These are phyloP conservation scores for Platanus orientalis DNA, from an alignment of 164 flowering plant genomes.

Conservation along the genomic window DNA sequence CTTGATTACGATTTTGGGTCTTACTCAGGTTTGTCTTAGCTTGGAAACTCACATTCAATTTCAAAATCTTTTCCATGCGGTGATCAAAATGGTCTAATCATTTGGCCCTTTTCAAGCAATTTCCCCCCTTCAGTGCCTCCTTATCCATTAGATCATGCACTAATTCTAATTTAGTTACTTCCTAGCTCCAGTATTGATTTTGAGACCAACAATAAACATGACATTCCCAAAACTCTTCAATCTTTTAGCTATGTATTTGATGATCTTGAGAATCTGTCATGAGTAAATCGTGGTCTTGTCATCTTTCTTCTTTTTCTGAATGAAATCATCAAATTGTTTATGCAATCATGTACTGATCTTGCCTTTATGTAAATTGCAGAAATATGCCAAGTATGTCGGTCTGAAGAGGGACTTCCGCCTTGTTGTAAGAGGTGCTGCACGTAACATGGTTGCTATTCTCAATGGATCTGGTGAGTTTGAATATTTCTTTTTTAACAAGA, in stretches of 20 bases:
- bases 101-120: not conserved
- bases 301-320: not conserved
- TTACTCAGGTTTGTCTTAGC: not conserved
- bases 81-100: not conserved
- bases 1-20: not conserved
- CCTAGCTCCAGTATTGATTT: not conserved
- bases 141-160: not conserved
- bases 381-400: conserved; percentile 94
- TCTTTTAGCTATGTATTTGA: not conserved
- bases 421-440: conserved; percentile 95
- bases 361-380: conserved; percentile 37
- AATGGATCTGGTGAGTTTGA: conserved; percentile 72
- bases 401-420: conserved; percentile 94
- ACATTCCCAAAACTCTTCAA: not conserved
- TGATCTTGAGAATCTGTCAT: not conserved
- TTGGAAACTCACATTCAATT: not conserved
- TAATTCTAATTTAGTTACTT: not conserved
- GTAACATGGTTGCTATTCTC: conserved; percentile 85
- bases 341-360: conserved; percentile 3
- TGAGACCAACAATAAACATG: not conserved
- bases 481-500: not conserved
- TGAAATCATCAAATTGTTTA: not conserved
- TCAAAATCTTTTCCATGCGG: not conserved
- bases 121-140: too few species aligned
- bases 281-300: not conserved